phyloP scores from a whole-genome alignment of 1,139 yeast genomes.

The Protomyces macrosporus region DNA sequence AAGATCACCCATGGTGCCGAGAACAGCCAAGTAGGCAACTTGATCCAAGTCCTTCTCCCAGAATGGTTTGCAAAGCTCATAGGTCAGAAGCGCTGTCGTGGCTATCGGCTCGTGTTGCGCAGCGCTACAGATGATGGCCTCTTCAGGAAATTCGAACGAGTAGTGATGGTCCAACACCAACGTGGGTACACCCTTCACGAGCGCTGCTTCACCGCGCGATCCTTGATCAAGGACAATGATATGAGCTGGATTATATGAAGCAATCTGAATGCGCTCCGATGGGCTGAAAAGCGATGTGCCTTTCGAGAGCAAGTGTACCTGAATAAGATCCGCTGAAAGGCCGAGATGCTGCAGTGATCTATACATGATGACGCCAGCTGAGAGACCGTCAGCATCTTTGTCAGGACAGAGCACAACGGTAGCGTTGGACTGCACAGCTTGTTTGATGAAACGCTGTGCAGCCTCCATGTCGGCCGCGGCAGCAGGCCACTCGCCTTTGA shows the following conservation, averaged over 20 bases:
- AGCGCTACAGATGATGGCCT: constrained; percentile 12
- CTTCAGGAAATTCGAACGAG: constrained; percentile 22
- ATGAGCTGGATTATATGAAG: neutral
- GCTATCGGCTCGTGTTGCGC: constrained; percentile 20
- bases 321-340: neutral
- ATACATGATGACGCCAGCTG: constrained; percentile 17
- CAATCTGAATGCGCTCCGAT: neutral
- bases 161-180: constrained; percentile 23
- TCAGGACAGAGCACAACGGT: constrained; percentile 18
- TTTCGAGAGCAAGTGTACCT: constrained; percentile 13
- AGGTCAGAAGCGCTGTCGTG: constrained; percentile 22
- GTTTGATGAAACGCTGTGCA: constrained; percentile 1
- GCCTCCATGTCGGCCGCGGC: constrained; percentile 1
- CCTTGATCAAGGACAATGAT: constrained; percentile 22
- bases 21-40: constrained; percentile 14
- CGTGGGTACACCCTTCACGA: constrained; percentile 10
- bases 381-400: constrained; percentile 22
- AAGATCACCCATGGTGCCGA: constrained; percentile 22
- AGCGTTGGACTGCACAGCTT: neutral
- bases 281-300: constrained; percentile 7
- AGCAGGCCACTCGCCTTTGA: constrained; percentile 21
- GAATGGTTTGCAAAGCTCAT: constrained; percentile 7
- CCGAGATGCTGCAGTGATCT: constrained; percentile 12
- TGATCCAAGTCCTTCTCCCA: neutral
- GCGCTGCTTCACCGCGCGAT: constrained; percentile 11